Evolutionary conservation across 148 eudicot genomes (phyloP), one percentile per base, ranked within the genome.

Genomic region (Vaccinium myrtillus): DNA sequence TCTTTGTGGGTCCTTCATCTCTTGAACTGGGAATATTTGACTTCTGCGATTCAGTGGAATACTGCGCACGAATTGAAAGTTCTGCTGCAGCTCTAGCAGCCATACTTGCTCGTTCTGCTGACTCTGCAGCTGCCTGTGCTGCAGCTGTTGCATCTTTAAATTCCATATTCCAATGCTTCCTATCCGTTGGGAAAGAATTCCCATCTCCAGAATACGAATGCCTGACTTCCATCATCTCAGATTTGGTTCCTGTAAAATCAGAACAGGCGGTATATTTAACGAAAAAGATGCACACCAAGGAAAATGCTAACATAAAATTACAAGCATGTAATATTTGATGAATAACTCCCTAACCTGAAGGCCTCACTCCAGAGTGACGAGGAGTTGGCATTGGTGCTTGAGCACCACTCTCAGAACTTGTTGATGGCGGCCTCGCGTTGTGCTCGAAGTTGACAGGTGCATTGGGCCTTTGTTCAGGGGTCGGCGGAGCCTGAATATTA

Each of bases 61-160:
- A 48, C 43, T 86, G 88, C 12, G 81, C 90, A 56, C 79, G 90
- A 8, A 86, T 91, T 55, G 99, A 86, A 85, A 95, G 88, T 87
- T 91, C 94, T 21, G 98, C 99, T 77, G 99, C 99, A 86, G 99
- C 99, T 93, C 95, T 90, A 67, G 99, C 99, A 87, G 99, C 99
- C 89, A 90, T 86, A 88, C 96, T 94, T 77, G 99, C 99, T 81
- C 83, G 90, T 89, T 95, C 99, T 79, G 99, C 99, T 81, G 98
- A 90, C 90, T 92, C 96, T 50, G 99, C 99, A 86, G 99, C 99
- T 81, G 99, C 99, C 80, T 92, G 91, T 77, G 99, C 99, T 80
- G 99, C 99, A 83, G 95, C 90, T 21, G 93, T 85, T 82, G 98
- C 99, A 90, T 95, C 98, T 88, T 91, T 94, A 71, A 93, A 97